phyloP scores from a whole-genome alignment of 2,329 filamentous ascomycete species.

The Ceratocystis diversiconidia region DNA sequence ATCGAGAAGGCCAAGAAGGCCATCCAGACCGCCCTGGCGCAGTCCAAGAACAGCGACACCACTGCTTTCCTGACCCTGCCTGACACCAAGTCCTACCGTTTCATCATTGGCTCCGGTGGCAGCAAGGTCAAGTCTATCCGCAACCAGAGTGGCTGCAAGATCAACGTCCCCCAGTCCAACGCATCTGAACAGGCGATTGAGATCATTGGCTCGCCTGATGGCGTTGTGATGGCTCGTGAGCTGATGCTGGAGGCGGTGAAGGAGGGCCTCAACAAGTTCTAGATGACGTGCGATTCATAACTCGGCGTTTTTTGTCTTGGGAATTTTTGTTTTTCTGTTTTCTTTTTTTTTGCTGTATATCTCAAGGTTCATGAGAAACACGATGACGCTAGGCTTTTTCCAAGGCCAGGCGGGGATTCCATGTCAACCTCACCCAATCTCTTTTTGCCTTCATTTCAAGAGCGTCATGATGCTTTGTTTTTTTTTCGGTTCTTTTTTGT shows the following conservation, averaged over 20 bases:
- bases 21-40: constrained; percentile 58
- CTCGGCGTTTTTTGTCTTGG: constrained; percentile 2
- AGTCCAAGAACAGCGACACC: constrained; percentile 53
- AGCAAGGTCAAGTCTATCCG: constrained; percentile 87
- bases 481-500: background rate
- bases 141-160: constrained; percentile 82
- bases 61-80: constrained; percentile 82
- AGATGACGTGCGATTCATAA: background rate
- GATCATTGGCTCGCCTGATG: constrained; percentile 64
- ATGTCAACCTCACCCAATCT: background rate
- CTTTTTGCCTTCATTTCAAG: background rate
- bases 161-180: constrained; percentile 81
- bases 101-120: constrained; percentile 77
- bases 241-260: constrained; percentile 74
- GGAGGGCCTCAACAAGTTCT: constrained; percentile 34
- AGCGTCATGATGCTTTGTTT: constrained; percentile 2
- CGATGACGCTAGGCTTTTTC: background rate
- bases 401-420: background rate
- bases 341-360: background rate
- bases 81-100: constrained; percentile 77
- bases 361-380: background rate
- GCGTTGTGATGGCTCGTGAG: constrained; percentile 74
- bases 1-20: constrained; percentile 67
- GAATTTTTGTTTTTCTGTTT: background rate
- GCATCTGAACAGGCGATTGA: constrained; percentile 69